Evolutionary conservation across 768 basidiomycete species (phyloP).

Genomic region (Trametes coccinea): DNA sequence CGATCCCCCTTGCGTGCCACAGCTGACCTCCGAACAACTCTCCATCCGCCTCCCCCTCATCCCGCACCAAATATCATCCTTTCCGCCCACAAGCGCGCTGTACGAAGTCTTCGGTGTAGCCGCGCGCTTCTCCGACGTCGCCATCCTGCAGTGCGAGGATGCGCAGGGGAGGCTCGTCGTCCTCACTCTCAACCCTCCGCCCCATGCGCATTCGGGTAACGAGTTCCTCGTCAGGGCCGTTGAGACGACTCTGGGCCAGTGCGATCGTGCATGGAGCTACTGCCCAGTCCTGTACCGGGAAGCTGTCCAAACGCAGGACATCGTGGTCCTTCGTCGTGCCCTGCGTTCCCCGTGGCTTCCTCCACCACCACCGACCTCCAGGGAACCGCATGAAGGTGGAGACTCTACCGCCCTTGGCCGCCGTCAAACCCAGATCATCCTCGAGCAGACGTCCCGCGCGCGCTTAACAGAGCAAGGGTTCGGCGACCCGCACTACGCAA

Average conservation of each 20-base stretch:
- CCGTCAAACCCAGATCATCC: not conserved
- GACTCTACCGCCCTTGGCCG: not conserved
- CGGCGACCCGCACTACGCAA: not conserved
- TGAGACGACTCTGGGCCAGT: slow-evolving; percentile 3
- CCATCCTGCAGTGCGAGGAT: slow-evolving; percentile 1
- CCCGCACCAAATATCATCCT: not conserved
- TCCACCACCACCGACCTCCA: not conserved
- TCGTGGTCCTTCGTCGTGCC: not conserved
- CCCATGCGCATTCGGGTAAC: not conserved
- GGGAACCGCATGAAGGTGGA: no score
- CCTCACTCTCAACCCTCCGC: not conserved
- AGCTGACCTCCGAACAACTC: not conserved
- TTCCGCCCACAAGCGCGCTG: not conserved
- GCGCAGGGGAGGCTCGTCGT: not conserved
- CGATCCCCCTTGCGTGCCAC: not conserved
- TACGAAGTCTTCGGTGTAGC: slow-evolving; percentile 7
- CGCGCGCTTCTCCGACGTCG: slow-evolving; percentile 2
- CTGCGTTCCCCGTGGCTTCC: not conserved
- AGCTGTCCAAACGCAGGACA: not conserved
- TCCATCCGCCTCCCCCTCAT: not conserved
- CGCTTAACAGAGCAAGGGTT: not conserved
- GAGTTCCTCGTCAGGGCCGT: not conserved
- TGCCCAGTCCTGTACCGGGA: not conserved
- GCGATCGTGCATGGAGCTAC: not conserved
- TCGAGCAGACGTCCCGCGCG: not conserved